Base-by-base conservation (phyloP, 1,139 yeast genomes). In the Scheffersomyces segobiensis region DNA sequence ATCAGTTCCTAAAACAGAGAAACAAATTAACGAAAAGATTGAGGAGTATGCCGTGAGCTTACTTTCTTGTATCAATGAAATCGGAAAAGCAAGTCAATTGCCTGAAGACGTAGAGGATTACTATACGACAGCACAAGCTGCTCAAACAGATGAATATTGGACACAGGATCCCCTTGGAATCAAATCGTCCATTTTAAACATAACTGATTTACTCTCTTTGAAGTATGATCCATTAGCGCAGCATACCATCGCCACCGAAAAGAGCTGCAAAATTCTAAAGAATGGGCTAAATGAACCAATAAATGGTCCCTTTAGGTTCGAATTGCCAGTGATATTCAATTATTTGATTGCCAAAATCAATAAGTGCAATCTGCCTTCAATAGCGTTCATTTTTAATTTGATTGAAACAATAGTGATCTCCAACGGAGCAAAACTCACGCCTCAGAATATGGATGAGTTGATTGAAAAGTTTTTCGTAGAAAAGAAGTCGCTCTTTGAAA, bases 81-180 rank as follows among this genome's bases (percentile, higher is more conserved):
- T 91, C 17, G 95, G 93, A 0, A 87, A 86, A 59, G 92, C 93
- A 0, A 73, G 89, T 63, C 80, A 81, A 53, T 70, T 84, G 5
- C 87, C 90, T 0, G 89, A 84, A 51, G 91, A 87, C 26, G 66
- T 76, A 17, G 84, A 82, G 18, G 81, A 78, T 19, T 72, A 73
- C 53, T 73, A 74, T 56, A 69, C 75, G 8, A 73, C 72, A 18
- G 67, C 71, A 19, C 75, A 74, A 52, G 55, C 66, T 21, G 52
- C 54, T 10, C 49, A 60, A 5, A 69, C 76, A 18, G 67, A 73
- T 51, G 57, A 59, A 8, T 84, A 79, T 65, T 68, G 79, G 78
- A 8, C 61, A 14, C 57, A 63, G 3, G 90, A 87, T 64, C 79
- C 81, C 0, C 62, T 71, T n/a, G 65, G 69, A 0, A 74, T 86